phyloP scores from a whole-genome alignment of 257 asterid genomes.

The Cordia subcordata region DNA sequence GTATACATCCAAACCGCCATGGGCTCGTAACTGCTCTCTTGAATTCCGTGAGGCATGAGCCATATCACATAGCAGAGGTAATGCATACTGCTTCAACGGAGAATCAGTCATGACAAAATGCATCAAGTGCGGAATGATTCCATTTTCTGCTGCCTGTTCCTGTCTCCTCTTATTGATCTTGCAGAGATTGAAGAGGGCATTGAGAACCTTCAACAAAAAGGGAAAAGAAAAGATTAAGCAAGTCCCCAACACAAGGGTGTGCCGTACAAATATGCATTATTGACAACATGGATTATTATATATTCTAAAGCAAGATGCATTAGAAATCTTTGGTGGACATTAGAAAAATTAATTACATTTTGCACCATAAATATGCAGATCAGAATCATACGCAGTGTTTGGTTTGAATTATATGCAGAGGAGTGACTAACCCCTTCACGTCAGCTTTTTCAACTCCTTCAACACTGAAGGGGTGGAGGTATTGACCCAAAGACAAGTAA shows the following conservation, averaged over 20 bases:
- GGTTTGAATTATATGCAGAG: too few relatives aligned
- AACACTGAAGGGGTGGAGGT: too few relatives aligned
- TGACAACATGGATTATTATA: too few relatives aligned
- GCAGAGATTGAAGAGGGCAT: conserved; percentile 94
- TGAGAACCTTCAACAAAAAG: conserved; percentile 61
- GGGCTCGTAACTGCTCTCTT: conserved; percentile 97
- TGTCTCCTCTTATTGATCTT: conserved; percentile 98
- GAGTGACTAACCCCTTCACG: too few relatives aligned
- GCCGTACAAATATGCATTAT: not conserved
- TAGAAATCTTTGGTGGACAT: too few relatives aligned
- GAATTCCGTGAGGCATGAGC: conserved; percentile 99
- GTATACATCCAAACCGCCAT: conserved; percentile 94
- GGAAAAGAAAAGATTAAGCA: conserved; percentile 27
- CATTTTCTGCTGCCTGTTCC: conserved; percentile 98
- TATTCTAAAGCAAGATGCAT: too few relatives aligned
- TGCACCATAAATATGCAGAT: too few relatives aligned
- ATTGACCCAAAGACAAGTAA: too few relatives aligned
- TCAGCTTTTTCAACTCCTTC: too few relatives aligned
- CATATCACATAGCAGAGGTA: conserved; percentile 96
- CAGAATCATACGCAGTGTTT: too few relatives aligned
- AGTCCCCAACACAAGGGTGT: not conserved
- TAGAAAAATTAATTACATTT: too few relatives aligned
- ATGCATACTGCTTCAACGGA: conserved; percentile 81
- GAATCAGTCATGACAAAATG: conserved; percentile 87
- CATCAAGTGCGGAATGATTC: conserved; percentile 96